Evolutionary conservation across 495 filamentous ascomycete genomes (phyloP).

Genomic region (Xylaria cubensis): DNA sequence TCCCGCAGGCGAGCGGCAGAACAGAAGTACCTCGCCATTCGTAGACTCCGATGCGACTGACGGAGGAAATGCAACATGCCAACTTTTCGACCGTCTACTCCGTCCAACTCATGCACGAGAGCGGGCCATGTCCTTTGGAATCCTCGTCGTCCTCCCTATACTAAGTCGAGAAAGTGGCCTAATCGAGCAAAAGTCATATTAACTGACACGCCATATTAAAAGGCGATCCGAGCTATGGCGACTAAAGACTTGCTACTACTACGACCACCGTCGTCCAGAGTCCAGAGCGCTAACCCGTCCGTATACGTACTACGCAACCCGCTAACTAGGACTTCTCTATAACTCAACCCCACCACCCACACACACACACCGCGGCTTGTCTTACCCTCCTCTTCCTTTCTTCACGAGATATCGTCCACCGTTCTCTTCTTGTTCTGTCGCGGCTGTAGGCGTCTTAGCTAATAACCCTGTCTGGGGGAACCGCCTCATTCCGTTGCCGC

Average conservation of each 20-base stretch:
- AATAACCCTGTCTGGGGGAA: slow-evolving; percentile 64
- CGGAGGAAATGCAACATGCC: slow-evolving; percentile 27
- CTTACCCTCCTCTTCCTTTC: slow-evolving; percentile 56
- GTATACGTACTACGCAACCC: slow-evolving; percentile 1
- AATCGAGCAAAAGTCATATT: slow-evolving; percentile 27
- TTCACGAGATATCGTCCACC: slow-evolving; percentile 55
- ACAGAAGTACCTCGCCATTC: slow-evolving; percentile 10
- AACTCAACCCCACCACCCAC: slow-evolving; percentile 52
- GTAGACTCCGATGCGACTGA: slow-evolving; percentile 20
- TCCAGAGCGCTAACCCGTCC: slow-evolving; percentile 32
- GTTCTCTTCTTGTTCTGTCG: slow-evolving; percentile 59
- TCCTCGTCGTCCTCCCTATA: slow-evolving; percentile 16
- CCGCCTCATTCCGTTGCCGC: slow-evolving; percentile 61
- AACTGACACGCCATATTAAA: slow-evolving; percentile 23
- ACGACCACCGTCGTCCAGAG: slow-evolving; percentile 31
- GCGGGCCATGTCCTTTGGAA: slow-evolving; percentile 34
- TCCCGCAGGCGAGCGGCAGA: not conserved
- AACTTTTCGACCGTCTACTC: slow-evolving; percentile 29
- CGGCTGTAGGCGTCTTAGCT: slow-evolving; percentile 61
- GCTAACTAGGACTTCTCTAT: slow-evolving; percentile 42
- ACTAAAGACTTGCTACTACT: slow-evolving; percentile 25
- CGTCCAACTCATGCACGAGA: slow-evolving; percentile 34
- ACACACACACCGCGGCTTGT: slow-evolving; percentile 39
- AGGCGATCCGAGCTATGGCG: slow-evolving; percentile 28
- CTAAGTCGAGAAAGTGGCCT: slow-evolving; percentile 4